Evolutionary conservation across 116 monocot genomes (phyloP).

Genomic region (Zostera marina): DNA sequence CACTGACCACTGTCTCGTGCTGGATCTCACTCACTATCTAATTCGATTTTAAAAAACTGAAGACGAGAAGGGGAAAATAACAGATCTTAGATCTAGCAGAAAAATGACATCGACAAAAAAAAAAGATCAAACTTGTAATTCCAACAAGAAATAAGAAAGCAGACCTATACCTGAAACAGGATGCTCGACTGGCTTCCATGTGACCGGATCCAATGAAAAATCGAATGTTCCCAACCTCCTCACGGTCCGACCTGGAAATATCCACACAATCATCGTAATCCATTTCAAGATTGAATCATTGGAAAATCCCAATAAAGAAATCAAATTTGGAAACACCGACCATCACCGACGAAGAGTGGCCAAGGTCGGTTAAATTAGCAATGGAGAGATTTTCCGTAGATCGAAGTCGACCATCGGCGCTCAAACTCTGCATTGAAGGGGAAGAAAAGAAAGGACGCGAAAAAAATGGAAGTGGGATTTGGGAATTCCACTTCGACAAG

Average conservation of each 20-base stretch:
- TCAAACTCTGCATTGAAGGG: not conserved
- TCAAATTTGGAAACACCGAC: not conserved
- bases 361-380: not conserved
- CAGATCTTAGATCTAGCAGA: slow-evolving; percentile 4
- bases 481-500: slow-evolving; percentile 5
- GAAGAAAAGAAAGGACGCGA: too few relatives aligned
- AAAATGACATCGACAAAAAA: not conserved
- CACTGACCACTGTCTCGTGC: not conserved
- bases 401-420: not conserved
- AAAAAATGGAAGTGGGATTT: not conserved
- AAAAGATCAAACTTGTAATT: not conserved
- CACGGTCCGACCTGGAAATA: not conserved
- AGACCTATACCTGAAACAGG: not conserved
- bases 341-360: not conserved
- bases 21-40: slow-evolving; percentile 5
- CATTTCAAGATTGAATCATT: not conserved
- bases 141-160: not conserved
- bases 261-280: not conserved
- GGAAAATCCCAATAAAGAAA: not conserved
- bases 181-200: not conserved
- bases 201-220: not conserved
- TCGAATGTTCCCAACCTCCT: not conserved
- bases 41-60: not conserved
- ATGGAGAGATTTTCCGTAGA: not conserved
- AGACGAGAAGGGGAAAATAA: not conserved